phyloP scores from a whole-genome alignment of 1,284 basidiomycete species.

The Vanrija humicola region DNA sequence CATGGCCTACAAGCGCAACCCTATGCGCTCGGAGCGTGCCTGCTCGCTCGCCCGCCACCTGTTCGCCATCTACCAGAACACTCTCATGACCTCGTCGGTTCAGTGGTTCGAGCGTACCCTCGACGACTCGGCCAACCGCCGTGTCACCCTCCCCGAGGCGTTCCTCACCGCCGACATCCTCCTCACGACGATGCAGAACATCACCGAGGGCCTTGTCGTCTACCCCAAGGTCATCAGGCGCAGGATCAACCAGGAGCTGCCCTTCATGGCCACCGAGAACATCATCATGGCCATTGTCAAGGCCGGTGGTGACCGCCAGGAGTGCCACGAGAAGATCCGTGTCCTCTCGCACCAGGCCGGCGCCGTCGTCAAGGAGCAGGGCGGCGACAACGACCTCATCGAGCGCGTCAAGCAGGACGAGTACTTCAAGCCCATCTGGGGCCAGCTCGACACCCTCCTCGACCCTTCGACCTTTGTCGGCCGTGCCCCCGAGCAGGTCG shows the following conservation, averaged over 20 bases:
- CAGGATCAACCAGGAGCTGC: constrained; percentile 88
- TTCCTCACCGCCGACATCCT: constrained; percentile 97
- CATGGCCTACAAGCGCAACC: constrained; percentile 99
- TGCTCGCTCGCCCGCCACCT: constrained; percentile 91
- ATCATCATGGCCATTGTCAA: constrained; percentile 99
- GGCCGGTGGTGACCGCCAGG: constrained; percentile 87
- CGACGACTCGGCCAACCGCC: constrained; percentile 95
- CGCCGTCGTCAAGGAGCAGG: constrained; percentile 89
- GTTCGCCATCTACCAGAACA: constrained; percentile 89
- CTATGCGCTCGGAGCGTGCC: constrained; percentile 97
- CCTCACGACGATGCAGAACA: constrained; percentile 90
- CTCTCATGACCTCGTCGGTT: constrained; percentile 82
- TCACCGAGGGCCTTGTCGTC: constrained; percentile 94
- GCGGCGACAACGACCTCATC: constrained; percentile 94
- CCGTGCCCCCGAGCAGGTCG: constrained; percentile 89
- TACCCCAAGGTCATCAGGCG: constrained; percentile 94
- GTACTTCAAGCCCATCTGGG: constrained; percentile 60
- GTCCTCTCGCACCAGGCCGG: constrained; percentile 96
- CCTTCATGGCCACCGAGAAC: constrained; percentile 99
- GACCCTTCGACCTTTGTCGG: constrained; percentile 84
- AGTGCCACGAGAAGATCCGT: constrained; percentile 93
- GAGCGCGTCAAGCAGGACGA: constrained; percentile 68
- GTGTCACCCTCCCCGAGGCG: constrained; percentile 92
- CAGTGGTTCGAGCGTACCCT: constrained; percentile 97
- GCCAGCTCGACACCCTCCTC: constrained; percentile 55